Percentiles rank a stretch among this genome's conserved stretches.
Evolutionary conservation across 2,329 filamentous ascomycete genomes (phyloP).

Genomic region (Ophiostoma ips): DNA sequence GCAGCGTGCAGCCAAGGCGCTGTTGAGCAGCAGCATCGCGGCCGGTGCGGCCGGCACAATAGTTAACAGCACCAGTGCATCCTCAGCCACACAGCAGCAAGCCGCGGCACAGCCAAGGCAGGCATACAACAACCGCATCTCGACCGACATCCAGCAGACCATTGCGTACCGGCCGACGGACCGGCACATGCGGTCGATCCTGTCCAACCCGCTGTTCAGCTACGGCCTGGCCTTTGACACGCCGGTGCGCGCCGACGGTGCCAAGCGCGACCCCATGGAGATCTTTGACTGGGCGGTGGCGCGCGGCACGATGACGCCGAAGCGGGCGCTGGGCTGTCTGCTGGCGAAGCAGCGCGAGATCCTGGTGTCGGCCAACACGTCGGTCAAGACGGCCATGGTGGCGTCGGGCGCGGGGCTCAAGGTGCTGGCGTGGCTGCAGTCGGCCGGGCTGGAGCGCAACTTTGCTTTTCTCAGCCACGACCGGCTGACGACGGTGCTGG

Average conservation of each 20-base stretch:
- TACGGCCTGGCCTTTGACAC: slow-evolving; percentile 21
- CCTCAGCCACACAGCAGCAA: too few species aligned
- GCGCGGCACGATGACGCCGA: slow-evolving; percentile 40
- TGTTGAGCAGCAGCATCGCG: neutral
- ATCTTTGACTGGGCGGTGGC: slow-evolving; percentile 43
- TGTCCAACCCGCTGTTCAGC: slow-evolving; percentile 42
- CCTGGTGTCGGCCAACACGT: slow-evolving; percentile 20
- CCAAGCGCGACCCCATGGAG: slow-evolving; percentile 31
- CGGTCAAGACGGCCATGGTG: slow-evolving; percentile 22
- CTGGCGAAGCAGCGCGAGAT: slow-evolving; percentile 31
- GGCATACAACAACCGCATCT: neutral
- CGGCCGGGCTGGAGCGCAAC: slow-evolving; percentile 32
- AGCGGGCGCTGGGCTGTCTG: slow-evolving; percentile 40
- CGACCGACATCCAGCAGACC: neutral
- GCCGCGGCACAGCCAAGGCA: neutral
- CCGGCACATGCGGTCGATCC: slow-evolving; percentile 40
- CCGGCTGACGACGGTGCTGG: slow-evolving; percentile 23
- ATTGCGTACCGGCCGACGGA: slow-evolving; percentile 28
- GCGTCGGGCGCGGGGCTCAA: slow-evolving; percentile 31
- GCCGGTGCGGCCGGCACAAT: neutral
- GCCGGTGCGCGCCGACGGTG: slow-evolving; percentile 5
- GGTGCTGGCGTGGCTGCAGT: slow-evolving; percentile 39
- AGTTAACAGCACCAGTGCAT: too few species aligned
- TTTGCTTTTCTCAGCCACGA: slow-evolving; percentile 31
- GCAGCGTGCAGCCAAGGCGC: neutral